Percentiles rank a stretch among this genome's conserved stretches.
phyloP scores from a whole-genome alignment of 768 basidiomycete species.

The Boletus bicolor region DNA sequence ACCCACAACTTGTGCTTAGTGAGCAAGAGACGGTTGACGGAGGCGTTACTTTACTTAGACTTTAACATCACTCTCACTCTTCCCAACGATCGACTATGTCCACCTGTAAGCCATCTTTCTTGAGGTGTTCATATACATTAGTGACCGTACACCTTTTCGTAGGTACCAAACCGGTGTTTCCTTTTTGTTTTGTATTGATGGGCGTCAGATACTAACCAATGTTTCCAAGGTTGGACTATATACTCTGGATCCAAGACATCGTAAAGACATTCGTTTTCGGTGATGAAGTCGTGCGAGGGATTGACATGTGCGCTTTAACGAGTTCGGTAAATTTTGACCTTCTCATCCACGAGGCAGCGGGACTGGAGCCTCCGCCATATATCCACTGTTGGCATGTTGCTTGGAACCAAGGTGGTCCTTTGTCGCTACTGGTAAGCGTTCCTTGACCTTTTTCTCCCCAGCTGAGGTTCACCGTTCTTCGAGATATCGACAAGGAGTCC shows the following conservation, averaged over 20 bases:
- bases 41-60: constrained; percentile 72
- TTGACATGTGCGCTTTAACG: constrained; percentile 64
- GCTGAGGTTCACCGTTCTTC: neutral
- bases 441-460: neutral
- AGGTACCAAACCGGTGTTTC: constrained; percentile 74
- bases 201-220: neutral
- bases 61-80: constrained; percentile 62
- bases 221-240: constrained; percentile 69
- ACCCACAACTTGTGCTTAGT: constrained; percentile 1
- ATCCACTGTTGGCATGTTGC: constrained; percentile 70
- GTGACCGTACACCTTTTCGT: neutral
- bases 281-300: constrained; percentile 39
- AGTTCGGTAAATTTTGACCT: neutral
- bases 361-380: constrained; percentile 89
- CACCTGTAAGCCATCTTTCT: constrained; percentile 58
- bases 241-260: constrained; percentile 82
- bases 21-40: constrained; percentile 63
- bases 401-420: constrained; percentile 55
- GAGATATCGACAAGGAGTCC: constrained; percentile 74
- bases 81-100: constrained; percentile 76
- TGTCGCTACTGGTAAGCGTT: constrained; percentile 59
- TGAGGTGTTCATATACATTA: neutral
- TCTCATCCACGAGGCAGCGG: constrained; percentile 48
- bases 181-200: neutral
- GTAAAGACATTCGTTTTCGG: constrained; percentile 32